These are phyloP conservation scores for Withania somnifera DNA, from an alignment of 305 asterid species.

Conservation along the genomic window DNA sequence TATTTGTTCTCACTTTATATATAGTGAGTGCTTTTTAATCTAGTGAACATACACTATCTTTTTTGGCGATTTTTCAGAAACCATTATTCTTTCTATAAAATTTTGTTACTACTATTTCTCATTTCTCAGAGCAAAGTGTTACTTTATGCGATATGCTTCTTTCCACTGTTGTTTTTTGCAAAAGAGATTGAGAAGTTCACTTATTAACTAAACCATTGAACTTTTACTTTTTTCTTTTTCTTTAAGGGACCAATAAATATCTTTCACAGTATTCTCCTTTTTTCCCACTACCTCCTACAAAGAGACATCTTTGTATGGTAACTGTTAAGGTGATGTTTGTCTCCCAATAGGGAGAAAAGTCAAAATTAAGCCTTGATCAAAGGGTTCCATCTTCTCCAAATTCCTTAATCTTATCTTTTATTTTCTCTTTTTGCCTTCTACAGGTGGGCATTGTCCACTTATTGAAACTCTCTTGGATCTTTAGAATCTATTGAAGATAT, in stretches of 20 bases:
- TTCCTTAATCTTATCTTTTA: neutral
- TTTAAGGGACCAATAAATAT: neutral
- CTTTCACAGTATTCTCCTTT: neutral
- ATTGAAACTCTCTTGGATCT: constrained; percentile 23
- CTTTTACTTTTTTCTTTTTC: neutral
- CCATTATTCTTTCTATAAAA: neutral
- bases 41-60: neutral
- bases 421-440: neutral
- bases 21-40: neutral
- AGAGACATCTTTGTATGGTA: neutral
- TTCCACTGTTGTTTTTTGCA: neutral
- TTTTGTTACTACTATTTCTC: neutral
- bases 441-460: constrained; percentile 19
- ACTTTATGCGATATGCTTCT: neutral
- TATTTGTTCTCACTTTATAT: neutral
- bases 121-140: neutral
- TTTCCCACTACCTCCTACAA: neutral
- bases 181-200: neutral
- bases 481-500: neutral
- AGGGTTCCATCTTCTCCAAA: constrained; percentile 5
- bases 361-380: constrained; percentile 19
- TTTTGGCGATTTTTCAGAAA: neutral
- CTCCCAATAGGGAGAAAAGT: constrained; percentile 58
- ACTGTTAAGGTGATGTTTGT: constrained; percentile 21
- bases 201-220: neutral